phyloP scores from a whole-genome alignment of 192 early-diverging fungal genomes.

The Ambispora gerdemannii region DNA sequence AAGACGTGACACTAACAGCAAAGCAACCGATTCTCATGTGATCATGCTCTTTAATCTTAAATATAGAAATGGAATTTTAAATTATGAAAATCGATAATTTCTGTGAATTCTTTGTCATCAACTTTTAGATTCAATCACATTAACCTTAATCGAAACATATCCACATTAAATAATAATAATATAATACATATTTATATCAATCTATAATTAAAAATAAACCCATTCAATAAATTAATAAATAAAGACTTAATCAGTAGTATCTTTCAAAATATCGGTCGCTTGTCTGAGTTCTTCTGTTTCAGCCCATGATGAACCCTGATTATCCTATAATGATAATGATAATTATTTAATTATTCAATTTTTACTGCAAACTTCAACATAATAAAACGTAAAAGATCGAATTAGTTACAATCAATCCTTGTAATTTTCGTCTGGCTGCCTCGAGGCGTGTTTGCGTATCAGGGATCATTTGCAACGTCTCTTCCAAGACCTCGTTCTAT shows the following conservation, averaged over 20 bases:
- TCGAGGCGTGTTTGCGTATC: constrained; percentile 53
- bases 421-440: constrained; percentile 45
- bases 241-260: background rate
- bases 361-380: background rate
- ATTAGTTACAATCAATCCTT: constrained; percentile 43
- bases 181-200: too few relatives aligned
- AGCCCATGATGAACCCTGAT: background rate
- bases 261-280: background rate
- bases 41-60: too few relatives aligned
- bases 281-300: background rate
- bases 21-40: too few relatives aligned
- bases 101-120: too few relatives aligned
- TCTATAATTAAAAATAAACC: too few relatives aligned
- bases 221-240: too few relatives aligned
- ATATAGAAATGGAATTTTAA: too few relatives aligned
- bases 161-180: too few relatives aligned
- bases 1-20: too few relatives aligned
- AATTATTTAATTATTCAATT: background rate
- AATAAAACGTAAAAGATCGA: background rate
- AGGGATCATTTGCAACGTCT: constrained; percentile 60
- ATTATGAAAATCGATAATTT: too few relatives aligned
- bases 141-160: too few relatives aligned
- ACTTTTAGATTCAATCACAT: too few relatives aligned
- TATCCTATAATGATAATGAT: background rate
- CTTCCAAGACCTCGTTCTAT: constrained; percentile 57